These are phyloP conservation scores for Ceratonia siliqua DNA, from an alignment of 306 rosid species.

Conservation along the genomic window DNA sequence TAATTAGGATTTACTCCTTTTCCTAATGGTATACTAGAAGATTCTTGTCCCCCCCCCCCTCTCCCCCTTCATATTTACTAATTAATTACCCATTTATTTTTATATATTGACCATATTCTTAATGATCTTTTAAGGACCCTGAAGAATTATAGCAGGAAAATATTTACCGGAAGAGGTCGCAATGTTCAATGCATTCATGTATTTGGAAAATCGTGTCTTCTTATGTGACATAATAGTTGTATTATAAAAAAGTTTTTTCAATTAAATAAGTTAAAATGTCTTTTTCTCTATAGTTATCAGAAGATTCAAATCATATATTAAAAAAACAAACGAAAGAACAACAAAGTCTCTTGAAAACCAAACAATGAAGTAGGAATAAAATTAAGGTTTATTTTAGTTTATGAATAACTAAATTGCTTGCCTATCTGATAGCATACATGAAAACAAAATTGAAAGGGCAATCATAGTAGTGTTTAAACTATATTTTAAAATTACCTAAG, in stretches of 20 bases:
- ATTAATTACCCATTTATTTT: constrained; percentile 11
- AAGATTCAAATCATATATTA: neutral
- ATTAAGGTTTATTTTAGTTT: constrained; percentile 18
- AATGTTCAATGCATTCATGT: constrained; percentile 25
- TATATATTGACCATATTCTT: constrained; percentile 7
- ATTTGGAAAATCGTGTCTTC: neutral
- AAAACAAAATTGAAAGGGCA: neutral
- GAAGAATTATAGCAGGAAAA: constrained; percentile 35
- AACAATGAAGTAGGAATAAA: no score
- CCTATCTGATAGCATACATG: neutral
- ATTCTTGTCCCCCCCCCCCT: constrained; percentile 51
- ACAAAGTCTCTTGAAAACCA: neutral
- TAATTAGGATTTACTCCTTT: constrained; percentile 34
- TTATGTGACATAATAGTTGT: neutral
- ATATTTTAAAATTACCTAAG: no score
- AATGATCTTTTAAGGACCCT: constrained; percentile 27
- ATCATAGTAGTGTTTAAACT: no score
- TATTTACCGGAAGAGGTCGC: constrained; percentile 30
- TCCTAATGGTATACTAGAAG: constrained; percentile 37
- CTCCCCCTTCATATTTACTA: constrained; percentile 29
- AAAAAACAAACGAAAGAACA: neutral
- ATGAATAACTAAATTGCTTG: neutral
- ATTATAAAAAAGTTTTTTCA: neutral
- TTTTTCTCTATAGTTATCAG: neutral
- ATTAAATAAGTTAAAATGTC: no score